These are phyloP conservation scores for Wickerhamiella hasegawae DNA, from an alignment of 805 yeast genomes.

Conservation along the genomic window DNA sequence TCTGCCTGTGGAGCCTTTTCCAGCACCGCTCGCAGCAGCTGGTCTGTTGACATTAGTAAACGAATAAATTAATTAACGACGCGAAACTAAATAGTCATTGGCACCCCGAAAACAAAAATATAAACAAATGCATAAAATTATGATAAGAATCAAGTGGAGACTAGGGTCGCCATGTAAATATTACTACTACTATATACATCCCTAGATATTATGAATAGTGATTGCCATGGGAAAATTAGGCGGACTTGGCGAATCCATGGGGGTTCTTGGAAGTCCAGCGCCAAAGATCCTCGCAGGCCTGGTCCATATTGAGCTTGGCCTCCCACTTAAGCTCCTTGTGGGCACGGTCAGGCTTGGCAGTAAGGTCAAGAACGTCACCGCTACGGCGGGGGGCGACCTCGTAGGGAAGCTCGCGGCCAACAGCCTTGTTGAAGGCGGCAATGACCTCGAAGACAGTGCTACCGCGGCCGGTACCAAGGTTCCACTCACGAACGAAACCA, in stretches of 20 bases:
- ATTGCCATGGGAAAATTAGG: too few relatives aligned
- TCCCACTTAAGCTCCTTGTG: conserved; percentile 49
- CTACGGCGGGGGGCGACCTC: conserved; percentile 51
- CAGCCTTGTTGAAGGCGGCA: conserved; percentile 46
- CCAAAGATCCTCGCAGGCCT: conserved; percentile 64
- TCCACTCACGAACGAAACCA: conserved; percentile 63
- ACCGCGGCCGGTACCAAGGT: conserved; percentile 71
- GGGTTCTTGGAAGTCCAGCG: conserved; percentile 61
- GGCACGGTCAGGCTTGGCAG: conserved; percentile 58
- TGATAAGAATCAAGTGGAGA: too few relatives aligned
- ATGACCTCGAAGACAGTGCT: conserved; percentile 60
- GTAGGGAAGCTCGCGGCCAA: conserved; percentile 46
- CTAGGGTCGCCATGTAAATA: too few relatives aligned
- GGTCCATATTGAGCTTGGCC: conserved; percentile 37
- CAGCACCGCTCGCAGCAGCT: conserved; percentile 11
- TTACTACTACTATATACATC: too few relatives aligned
- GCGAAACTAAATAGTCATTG: too few relatives aligned
- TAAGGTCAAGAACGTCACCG: conserved; percentile 63
- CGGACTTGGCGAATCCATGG: conserved; percentile 43
- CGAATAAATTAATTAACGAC: too few relatives aligned
- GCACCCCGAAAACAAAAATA: too few relatives aligned
- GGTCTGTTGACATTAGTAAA: conserved; percentile 16
- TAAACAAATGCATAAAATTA: too few relatives aligned
- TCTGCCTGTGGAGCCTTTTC: conserved; percentile 30
- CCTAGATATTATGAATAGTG: too few relatives aligned